Percentiles rank a stretch among this genome's conserved stretches.
Evolutionary conservation across 2,329 filamentous ascomycete species (phyloP).

Genomic region (Paecilomyces variotii): DNA sequence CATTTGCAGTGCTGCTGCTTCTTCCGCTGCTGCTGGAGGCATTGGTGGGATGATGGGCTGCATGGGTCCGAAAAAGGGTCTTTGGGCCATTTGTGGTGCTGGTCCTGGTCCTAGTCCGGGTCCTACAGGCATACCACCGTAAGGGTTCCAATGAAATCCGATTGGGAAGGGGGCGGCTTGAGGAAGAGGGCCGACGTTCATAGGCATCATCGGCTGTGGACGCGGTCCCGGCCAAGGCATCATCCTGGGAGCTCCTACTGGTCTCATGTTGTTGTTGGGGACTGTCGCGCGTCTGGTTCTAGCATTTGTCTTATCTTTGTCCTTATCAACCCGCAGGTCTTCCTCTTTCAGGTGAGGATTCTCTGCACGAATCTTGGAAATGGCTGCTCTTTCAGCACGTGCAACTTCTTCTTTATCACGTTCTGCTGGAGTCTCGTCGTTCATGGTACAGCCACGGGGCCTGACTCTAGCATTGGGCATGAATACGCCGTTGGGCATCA

Average conservation of each 20-base stretch:
- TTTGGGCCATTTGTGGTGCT: neutral
- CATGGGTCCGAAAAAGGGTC: neutral
- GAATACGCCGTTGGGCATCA: neutral
- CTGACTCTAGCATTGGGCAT: slow-evolving; percentile 31
- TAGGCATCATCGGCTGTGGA: neutral
- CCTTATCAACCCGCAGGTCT: slow-evolving; percentile 10
- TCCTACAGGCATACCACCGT: neutral
- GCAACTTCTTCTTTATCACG: slow-evolving; percentile 19
- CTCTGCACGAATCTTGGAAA: slow-evolving; percentile 17
- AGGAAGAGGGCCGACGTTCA: neutral
- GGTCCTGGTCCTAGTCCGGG: neutral
- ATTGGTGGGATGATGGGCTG: neutral
- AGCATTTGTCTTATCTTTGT: neutral
- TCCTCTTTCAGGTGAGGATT: slow-evolving; percentile 15
- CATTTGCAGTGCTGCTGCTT: too few relatives aligned
- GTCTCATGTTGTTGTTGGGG: neutral
- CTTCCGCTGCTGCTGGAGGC: neutral
- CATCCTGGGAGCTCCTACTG: slow-evolving; percentile 1
- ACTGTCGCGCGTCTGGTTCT: neutral
- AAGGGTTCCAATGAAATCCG: neutral
- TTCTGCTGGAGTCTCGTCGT: slow-evolving; percentile 7
- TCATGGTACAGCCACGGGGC: slow-evolving; percentile 27
- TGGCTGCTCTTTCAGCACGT: slow-evolving; percentile 19
- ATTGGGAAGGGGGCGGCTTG: neutral
- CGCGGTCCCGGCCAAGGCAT: neutral